Conservation (phyloP, 208 protist genomes). For the Polymyxa betae region DNA sequence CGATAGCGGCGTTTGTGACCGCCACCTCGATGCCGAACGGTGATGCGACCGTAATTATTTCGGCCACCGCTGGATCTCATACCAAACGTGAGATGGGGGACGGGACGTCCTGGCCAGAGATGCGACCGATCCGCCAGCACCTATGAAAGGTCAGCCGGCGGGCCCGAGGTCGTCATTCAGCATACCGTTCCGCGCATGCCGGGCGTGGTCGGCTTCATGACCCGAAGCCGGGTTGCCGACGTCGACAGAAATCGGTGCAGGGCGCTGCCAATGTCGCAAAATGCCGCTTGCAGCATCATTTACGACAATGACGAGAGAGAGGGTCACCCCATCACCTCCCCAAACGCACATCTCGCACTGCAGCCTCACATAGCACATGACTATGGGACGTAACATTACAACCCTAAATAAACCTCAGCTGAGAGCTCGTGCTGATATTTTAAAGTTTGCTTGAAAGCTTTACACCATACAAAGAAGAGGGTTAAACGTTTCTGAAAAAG, state of each 20-base stretch:
- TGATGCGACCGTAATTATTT: constrained; percentile 63
- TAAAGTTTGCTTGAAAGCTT: no score
- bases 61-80: constrained; percentile 57
- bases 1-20: constrained; percentile 66
- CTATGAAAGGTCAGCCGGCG: background rate
- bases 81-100: constrained; percentile 57
- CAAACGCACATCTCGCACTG: no score
- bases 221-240: background rate
- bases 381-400: no score
- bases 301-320: no score
- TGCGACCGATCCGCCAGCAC: constrained; percentile 41
- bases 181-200: constrained; percentile 26
- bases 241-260: background rate
- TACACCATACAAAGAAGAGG: no score
- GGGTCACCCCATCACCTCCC: no score
- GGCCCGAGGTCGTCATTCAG: background rate
- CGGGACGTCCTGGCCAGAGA: constrained; percentile 61
- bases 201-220: constrained; percentile 28
- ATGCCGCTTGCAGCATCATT: no score
- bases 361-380: no score
- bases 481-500: no score
- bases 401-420: no score
- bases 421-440: no score
- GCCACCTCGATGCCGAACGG: constrained; percentile 63
- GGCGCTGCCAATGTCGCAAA: no score